phyloP scores from a whole-genome alignment of 1,139 yeast species.

The Hemisphaericaspora subhashii region DNA sequence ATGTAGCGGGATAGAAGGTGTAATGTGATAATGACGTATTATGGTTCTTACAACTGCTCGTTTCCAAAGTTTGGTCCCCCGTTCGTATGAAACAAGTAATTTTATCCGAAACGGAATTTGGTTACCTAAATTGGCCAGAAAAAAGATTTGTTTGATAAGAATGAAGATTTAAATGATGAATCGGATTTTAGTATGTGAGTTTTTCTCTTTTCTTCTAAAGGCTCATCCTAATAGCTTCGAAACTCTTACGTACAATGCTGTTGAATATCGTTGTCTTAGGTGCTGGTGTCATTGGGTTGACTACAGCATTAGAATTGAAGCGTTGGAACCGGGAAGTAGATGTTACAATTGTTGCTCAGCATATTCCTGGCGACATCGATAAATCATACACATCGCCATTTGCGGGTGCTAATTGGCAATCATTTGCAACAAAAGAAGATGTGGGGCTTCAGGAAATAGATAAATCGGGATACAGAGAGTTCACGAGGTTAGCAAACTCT shows the following conservation, averaged over 20 bases:
- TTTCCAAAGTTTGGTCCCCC: no score
- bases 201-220: not conserved
- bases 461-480: slow-evolving; percentile 37
- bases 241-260: slow-evolving; percentile 1
- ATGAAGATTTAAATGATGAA: no score
- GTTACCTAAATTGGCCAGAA: not conserved
- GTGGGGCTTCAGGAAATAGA: slow-evolving; percentile 36
- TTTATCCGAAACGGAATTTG: not conserved
- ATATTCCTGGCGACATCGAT: slow-evolving; percentile 42
- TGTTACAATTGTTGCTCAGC: slow-evolving; percentile 33
- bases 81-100: no score
- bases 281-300: slow-evolving; percentile 44
- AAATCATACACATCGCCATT: slow-evolving; percentile 39
- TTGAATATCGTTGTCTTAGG: slow-evolving; percentile 29
- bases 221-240: no score
- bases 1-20: no score
- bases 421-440: slow-evolving; percentile 40
- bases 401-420: slow-evolving; percentile 50
- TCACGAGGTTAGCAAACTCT: slow-evolving; percentile 38
- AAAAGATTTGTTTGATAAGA: no score
- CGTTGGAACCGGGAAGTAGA: slow-evolving; percentile 19
- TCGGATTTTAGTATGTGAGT: no score
- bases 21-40: no score
- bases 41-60: no score
- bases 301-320: slow-evolving; percentile 36